A percentile compares a stretch with the other conserved stretches of the same genome.
phyloP scores from a whole-genome alignment of 1,284 basidiomycete genomes.

The Irpex sp. region DNA sequence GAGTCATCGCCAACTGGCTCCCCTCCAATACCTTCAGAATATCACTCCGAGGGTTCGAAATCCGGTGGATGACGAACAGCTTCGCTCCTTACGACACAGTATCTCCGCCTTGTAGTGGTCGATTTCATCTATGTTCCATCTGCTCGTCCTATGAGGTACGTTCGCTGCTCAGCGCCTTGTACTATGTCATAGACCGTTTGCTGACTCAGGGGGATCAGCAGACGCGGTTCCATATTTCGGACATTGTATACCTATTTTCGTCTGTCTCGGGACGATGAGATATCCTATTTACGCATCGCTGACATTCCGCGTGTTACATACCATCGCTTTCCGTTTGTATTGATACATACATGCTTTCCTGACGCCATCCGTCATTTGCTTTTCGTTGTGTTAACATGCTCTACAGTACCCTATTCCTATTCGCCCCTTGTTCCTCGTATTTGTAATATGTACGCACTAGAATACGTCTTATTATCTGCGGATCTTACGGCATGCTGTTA shows the following conservation, averaged over 20 bases:
- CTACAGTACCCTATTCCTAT: neutral
- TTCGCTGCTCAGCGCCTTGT: neutral
- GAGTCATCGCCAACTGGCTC: conserved; percentile 19
- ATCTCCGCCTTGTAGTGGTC: conserved; percentile 1
- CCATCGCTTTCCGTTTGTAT: neutral
- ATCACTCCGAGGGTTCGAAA: conserved; percentile 25
- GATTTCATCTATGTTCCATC: neutral
- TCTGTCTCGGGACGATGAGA: no score
- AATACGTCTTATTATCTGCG: neutral
- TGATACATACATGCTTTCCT: neutral
- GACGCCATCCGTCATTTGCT: no score
- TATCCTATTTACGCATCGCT: no score
- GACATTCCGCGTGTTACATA: no score
- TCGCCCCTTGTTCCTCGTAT: neutral
- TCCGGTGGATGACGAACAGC: conserved; percentile 26
- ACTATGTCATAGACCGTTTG: neutral
- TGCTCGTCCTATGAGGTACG: no score
- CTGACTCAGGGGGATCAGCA: neutral
- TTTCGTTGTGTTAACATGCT: neutral
- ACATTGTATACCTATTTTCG: neutral
- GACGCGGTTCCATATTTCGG: neutral
- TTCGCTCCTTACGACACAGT: conserved; percentile 17
- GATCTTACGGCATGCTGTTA: neutral
- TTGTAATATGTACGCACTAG: neutral
- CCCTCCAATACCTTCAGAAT: conserved; percentile 29